Conservation (phyloP, 2,329 filamentous ascomycete species). For the Thelonectria blattea region DNA sequence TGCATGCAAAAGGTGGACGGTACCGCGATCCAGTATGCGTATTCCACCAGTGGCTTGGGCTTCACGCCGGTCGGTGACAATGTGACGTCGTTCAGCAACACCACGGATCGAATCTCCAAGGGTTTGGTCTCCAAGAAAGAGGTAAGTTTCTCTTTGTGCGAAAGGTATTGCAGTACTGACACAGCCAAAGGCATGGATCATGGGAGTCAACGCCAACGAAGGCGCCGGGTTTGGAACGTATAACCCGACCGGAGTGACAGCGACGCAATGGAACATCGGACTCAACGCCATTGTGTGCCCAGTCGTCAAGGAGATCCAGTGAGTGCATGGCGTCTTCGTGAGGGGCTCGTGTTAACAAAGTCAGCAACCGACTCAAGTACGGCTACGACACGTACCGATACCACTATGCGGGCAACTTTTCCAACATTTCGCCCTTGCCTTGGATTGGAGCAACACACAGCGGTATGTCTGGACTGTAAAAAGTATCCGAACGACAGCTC, state of each 20-base stretch:
- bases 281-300: conserved; percentile 21
- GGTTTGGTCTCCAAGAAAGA: conserved; percentile 25
- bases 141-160: background rate
- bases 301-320: conserved; percentile 21
- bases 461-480: conserved; percentile 22
- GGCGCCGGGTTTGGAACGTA: conserved; percentile 23
- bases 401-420: conserved; percentile 49
- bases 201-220: conserved; percentile 25
- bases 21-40: conserved; percentile 11
- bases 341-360: background rate
- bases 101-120: conserved; percentile 19
- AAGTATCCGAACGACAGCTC: background rate
- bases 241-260: conserved; percentile 15
- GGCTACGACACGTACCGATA: conserved; percentile 46
- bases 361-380: conserved; percentile 20
- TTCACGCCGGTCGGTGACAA: conserved; percentile 25
- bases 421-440: conserved; percentile 44
- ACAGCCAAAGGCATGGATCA: conserved; percentile 18
- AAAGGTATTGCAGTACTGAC: background rate
- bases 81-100: conserved; percentile 21
- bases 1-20: conserved; percentile 10
- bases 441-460: conserved; percentile 47
- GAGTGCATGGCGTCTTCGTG: background rate
- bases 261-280: conserved; percentile 15
- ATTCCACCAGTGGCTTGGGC: conserved; percentile 14